These are phyloP conservation scores for Fimicolochytrium jonesii DNA, from an alignment of 192 early-diverging fungal species.

Conservation along the genomic window DNA sequence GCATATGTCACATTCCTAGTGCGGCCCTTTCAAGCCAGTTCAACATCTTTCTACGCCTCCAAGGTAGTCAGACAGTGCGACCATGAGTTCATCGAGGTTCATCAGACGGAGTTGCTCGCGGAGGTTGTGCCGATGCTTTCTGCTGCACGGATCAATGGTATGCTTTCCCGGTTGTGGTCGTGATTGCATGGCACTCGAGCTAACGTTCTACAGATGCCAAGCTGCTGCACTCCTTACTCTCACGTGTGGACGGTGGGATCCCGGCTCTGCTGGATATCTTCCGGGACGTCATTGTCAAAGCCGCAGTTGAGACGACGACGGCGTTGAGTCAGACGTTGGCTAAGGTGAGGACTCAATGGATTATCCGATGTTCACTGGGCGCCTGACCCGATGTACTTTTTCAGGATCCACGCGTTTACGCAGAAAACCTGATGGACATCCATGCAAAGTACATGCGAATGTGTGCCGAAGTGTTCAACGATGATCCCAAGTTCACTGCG, in stretches of 20 bases:
- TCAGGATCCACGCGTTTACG: slow-evolving; percentile 71
- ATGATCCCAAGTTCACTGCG: slow-evolving; percentile 66
- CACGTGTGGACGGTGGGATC: slow-evolving; percentile 62
- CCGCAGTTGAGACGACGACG: no score
- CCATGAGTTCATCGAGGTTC: slow-evolving; percentile 65
- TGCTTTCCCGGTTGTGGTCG: no score
- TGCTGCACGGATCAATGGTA: slow-evolving; percentile 32
- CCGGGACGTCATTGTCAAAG: slow-evolving; percentile 57
- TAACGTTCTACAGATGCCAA: no score
- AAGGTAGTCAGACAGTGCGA: slow-evolving; percentile 69
- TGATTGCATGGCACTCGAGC: no score
- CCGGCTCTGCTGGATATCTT: slow-evolving; percentile 55
- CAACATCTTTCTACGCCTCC: no score
- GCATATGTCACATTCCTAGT: neutral
- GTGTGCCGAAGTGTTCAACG: slow-evolving; percentile 55
- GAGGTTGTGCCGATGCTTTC: slow-evolving; percentile 72
- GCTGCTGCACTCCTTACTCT: slow-evolving; percentile 63
- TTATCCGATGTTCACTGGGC: no score
- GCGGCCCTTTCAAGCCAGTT: no score
- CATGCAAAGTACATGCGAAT: slow-evolving; percentile 63
- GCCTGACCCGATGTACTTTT: no score
- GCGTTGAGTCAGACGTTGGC: no score
- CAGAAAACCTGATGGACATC: slow-evolving; percentile 59
- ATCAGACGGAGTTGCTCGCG: slow-evolving; percentile 56
- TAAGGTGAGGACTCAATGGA: no score